Conservation (phyloP, 129 eudicot species). For the Pittosporum tobira region DNA sequence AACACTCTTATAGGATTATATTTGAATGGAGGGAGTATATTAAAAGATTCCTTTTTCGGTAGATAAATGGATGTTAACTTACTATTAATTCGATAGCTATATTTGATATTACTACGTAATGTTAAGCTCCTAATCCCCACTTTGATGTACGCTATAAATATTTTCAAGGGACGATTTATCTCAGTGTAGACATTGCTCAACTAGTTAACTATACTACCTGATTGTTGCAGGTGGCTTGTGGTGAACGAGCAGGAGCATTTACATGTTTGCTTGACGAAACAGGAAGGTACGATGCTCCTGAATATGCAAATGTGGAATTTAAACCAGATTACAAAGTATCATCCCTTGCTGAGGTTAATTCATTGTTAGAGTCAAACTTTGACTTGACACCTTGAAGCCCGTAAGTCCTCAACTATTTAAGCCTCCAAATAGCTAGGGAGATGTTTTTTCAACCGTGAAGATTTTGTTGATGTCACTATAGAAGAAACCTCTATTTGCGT, state of each 20-base stretch:
- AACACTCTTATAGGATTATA: too few relatives aligned
- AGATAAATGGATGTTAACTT: not conserved
- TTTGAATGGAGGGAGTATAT: too few relatives aligned
- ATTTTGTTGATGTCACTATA: too few relatives aligned
- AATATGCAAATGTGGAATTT: constrained; percentile 48
- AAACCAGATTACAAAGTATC: constrained; percentile 93
- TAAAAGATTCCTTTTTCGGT: not conserved
- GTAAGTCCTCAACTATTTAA: not conserved
- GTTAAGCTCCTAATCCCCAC: not conserved
- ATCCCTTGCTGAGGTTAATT: constrained; percentile 62
- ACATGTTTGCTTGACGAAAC: constrained; percentile 91
- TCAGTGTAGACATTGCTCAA: not conserved
- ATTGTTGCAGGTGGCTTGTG: constrained; percentile 79
- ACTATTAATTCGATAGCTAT: too few relatives aligned
- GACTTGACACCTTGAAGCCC: constrained; percentile 41
- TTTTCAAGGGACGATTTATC: not conserved
- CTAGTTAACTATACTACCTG: not conserved
- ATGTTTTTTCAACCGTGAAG: too few relatives aligned
- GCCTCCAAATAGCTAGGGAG: too few relatives aligned
- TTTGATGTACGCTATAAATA: not conserved
- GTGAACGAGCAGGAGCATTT: constrained; percentile 92
- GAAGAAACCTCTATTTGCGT: too few relatives aligned
- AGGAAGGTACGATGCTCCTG: constrained; percentile 83
- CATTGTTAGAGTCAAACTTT: constrained; percentile 57
- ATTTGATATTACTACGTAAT: too few relatives aligned